phyloP scores from a whole-genome alignment of 306 rosid genomes.

The Trifolium pratense region DNA sequence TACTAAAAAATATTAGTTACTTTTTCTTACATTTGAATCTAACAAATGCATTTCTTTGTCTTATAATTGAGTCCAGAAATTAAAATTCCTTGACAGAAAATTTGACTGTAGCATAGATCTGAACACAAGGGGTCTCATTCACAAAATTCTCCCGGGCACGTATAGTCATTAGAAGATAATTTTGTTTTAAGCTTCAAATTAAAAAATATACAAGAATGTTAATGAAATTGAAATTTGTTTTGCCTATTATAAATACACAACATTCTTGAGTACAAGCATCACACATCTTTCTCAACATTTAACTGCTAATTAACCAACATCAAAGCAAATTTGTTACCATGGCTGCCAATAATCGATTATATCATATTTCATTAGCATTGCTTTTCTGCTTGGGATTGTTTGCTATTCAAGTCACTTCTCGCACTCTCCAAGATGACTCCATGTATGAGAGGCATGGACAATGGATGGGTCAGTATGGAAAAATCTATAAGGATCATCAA shows the following conservation, averaged over 20 bases:
- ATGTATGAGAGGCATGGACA: background rate
- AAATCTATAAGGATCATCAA: background rate
- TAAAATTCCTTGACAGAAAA: too few relatives aligned
- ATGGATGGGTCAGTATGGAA: background rate
- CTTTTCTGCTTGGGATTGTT: background rate
- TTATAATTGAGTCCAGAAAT: too few relatives aligned
- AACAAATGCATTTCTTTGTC: too few relatives aligned
- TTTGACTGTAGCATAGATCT: too few relatives aligned
- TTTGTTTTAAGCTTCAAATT: background rate
- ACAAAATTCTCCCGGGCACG: background rate
- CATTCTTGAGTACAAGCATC: background rate
- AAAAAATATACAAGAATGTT: background rate
- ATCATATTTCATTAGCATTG: slow-evolving; percentile 17
- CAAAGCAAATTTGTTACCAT: background rate
- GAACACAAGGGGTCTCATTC: background rate
- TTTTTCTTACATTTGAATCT: too few relatives aligned
- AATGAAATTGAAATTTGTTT: background rate
- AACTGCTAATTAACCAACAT: background rate
- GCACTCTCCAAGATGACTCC: background rate
- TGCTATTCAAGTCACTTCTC: background rate
- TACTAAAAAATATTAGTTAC: too few relatives aligned
- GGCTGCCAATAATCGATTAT: background rate
- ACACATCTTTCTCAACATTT: slow-evolving; percentile 10
- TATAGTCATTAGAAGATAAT: background rate
- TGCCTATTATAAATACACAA: slow-evolving; percentile 32